Evolutionary conservation across 805 yeast species (phyloP), one percentile per base, ranked within the genome.

Genomic region (Candida lessepsii): DNA sequence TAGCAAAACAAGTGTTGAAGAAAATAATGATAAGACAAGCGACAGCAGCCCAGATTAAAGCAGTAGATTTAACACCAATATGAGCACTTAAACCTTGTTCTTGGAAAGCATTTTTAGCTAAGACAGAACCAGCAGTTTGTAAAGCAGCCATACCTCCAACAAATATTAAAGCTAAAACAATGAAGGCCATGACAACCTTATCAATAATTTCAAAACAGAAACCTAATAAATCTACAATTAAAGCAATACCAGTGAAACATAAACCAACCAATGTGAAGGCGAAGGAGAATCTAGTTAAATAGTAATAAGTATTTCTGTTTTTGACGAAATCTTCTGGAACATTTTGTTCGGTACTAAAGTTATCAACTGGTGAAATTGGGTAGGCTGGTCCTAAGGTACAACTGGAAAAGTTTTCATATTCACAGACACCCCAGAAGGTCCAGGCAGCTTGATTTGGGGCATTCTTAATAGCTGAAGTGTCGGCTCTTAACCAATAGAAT

Each of bases 401-500:
- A 15, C 60, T 43, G 31, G 78, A 60, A 65, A 88, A 88, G 60
- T 79, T 71, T 30, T 56, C 47, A 40, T 76, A 75, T 47, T 74
- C 71, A 60, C 87, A 81, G 33, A 83, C 70, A 47, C 83, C 81
- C 75, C 91, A 90, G 61, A 78, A 77, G 9, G 90, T 84, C 96
- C 96, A 90, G 52, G 90, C 79, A 2, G 87, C 69, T 11, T 61
- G 56, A 26, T 58, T 59, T 20, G 73, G 65, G 6, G 84, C 83
- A 31, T 68, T 58, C 49, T 71, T 40, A 42, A 82, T 76, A 29
- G 58, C 63, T 3, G 75, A 56, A 36, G 96, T 88, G 53, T 81
- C 82, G 19, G 88, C 95, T 55, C 79, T 70, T 29, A 90, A 56
- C 90, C 93, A 88, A 66, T 83, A 89, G 62, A 87, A 84, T 44